These are phyloP conservation scores for Pichia pseudocactophila DNA, from an alignment of 805 yeast genomes.

Conservation along the genomic window DNA sequence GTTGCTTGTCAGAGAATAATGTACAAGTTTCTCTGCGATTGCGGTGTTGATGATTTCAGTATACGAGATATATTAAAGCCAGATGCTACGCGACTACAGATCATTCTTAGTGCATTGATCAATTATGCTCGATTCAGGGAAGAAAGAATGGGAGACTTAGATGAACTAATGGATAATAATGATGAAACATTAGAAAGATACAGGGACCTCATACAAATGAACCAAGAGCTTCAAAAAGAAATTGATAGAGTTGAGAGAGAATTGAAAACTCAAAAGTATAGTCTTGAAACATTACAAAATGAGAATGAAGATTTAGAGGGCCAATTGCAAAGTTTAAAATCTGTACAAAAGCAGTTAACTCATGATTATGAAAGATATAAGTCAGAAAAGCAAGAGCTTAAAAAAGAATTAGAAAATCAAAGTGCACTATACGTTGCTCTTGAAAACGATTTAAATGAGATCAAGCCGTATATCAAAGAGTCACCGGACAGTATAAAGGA, in stretches of 20 bases:
- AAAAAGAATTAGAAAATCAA: conserved; percentile 52
- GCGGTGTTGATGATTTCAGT: conserved; percentile 73
- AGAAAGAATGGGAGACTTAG: conserved; percentile 63
- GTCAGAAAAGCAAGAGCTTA: conserved; percentile 47
- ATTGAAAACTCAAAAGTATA: conserved; percentile 20
- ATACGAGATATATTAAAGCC: conserved; percentile 70
- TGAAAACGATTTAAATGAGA: conserved; percentile 48
- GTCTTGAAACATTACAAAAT: conserved; percentile 35
- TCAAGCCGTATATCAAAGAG: conserved; percentile 51
- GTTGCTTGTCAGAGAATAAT: conserved; percentile 53
- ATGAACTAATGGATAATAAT: conserved; percentile 46
- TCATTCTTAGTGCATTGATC: conserved; percentile 72
- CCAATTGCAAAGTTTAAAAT: conserved; percentile 52
- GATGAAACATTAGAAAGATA: conserved; percentile 41
- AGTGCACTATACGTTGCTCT: conserved; percentile 49
- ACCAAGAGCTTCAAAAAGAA: conserved; percentile 29
- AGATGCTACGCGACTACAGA: conserved; percentile 53
- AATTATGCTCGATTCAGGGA: conserved; percentile 82
- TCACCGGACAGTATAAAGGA: conserved; percentile 47
- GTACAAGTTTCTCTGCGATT: conserved; percentile 52
- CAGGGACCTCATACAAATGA: conserved; percentile 35
- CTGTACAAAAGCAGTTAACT: conserved; percentile 52
- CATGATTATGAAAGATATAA: conserved; percentile 57
- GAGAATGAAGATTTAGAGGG: conserved; percentile 51
- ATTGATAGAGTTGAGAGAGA: conserved; percentile 14